These are phyloP conservation scores for Hyaloscypha bicolor DNA, from an alignment of 495 filamentous ascomycete genomes.

Conservation along the genomic window DNA sequence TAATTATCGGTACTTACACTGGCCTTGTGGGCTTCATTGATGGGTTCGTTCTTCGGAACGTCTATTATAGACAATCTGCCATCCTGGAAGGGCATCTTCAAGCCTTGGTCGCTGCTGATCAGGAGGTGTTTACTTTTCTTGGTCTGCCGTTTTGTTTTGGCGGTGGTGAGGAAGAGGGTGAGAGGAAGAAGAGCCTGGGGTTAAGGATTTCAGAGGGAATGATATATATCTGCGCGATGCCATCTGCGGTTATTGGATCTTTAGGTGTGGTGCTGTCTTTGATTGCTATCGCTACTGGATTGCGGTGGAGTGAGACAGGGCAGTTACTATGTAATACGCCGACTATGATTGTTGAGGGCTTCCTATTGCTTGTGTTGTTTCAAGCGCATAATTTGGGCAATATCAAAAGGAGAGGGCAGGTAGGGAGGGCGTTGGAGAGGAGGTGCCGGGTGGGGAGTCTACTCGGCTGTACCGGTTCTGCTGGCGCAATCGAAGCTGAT, in stretches of 20 bases:
- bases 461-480: too few species aligned
- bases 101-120: slow-evolving; percentile 4
- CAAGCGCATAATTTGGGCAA: slow-evolving; percentile 40
- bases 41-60: slow-evolving; percentile 42
- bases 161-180: not conserved
- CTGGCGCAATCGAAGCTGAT: not conserved
- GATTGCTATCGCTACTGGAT: slow-evolving; percentile 34
- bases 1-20: slow-evolving; percentile 43
- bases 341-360: slow-evolving; percentile 42
- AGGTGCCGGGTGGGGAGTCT: not conserved
- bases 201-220: not conserved
- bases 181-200: slow-evolving; percentile 4
- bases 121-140: not conserved
- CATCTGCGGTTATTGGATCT: slow-evolving; percentile 2
- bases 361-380: slow-evolving; percentile 43
- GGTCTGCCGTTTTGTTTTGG: not conserved
- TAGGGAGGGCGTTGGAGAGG: slow-evolving; percentile 1
- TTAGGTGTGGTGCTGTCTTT: slow-evolving; percentile 34
- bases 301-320: slow-evolving; percentile 41
- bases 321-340: slow-evolving; percentile 44
- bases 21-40: slow-evolving; percentile 43
- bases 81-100: slow-evolving; percentile 23
- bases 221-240: not conserved
- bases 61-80: slow-evolving; percentile 34
- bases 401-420: slow-evolving; percentile 23